These are phyloP conservation scores for Trebouxiophyceae sp. DNA, from an alignment of 163 green algal genomes.

Conservation along the genomic window DNA sequence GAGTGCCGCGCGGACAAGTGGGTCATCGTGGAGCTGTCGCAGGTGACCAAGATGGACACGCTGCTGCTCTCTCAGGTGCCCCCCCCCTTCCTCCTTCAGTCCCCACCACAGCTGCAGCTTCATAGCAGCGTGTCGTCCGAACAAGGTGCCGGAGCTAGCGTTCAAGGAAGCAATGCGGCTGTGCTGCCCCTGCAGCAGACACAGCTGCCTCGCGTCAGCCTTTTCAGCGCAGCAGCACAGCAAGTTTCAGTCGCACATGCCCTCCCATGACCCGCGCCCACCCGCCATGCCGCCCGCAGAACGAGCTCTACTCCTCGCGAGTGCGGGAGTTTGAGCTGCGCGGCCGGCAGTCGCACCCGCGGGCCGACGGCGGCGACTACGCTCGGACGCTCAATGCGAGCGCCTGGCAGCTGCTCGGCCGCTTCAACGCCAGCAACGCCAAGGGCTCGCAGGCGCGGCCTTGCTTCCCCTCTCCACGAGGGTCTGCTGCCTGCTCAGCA, in stretches of 20 bases:
- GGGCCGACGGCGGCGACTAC: constrained; percentile 41
- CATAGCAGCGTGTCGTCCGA: too few relatives aligned
- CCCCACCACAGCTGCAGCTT: constrained; percentile 2
- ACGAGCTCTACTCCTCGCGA: constrained; percentile 74
- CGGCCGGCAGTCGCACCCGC: constrained; percentile 60
- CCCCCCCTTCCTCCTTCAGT: neutral
- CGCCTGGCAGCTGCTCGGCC: constrained; percentile 60
- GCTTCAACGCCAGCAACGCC: constrained; percentile 59
- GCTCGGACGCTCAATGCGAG: constrained; percentile 34
- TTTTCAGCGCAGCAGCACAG: too few relatives aligned
- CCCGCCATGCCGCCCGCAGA: too few relatives aligned
- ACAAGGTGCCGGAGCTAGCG: too few relatives aligned
- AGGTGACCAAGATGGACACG: constrained; percentile 31
- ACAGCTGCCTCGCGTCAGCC: too few relatives aligned
- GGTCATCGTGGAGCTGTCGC: constrained; percentile 73
- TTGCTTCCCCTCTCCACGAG: neutral
- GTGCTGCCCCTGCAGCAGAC: too few relatives aligned
- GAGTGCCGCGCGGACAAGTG: constrained; percentile 67
- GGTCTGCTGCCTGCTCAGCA: too few relatives aligned
- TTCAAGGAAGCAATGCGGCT: too few relatives aligned
- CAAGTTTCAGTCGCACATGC: too few relatives aligned
- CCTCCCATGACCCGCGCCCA: too few relatives aligned
- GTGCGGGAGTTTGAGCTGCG: constrained; percentile 62
- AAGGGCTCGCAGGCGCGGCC: constrained; percentile 25
- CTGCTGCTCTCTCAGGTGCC: constrained; percentile 5